Conservation (phyloP, 192 early-diverging fungal species). For the Dispira parvispora region DNA sequence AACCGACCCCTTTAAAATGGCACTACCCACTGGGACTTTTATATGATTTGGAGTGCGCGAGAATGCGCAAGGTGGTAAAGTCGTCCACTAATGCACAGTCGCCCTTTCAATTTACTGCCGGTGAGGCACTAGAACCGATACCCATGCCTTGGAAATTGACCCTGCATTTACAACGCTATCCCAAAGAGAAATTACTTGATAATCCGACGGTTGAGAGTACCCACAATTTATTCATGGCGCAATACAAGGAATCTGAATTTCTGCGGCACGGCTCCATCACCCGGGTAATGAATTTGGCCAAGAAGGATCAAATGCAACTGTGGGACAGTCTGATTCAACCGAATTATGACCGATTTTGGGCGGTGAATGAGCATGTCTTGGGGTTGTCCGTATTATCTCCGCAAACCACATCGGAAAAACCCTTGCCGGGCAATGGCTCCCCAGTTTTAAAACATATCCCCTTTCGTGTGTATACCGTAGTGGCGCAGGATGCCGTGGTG, state of each 20-base stretch:
- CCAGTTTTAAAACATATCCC: not conserved
- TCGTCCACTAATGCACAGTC: not conserved
- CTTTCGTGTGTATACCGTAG: not conserved
- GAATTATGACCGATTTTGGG: slow-evolving; percentile 8
- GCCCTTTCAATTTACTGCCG: not conserved
- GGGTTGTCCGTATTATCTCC: not conserved
- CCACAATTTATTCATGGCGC: slow-evolving; percentile 71
- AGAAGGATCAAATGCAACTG: slow-evolving; percentile 61
- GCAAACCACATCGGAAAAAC: no score
- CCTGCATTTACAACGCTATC: slow-evolving; percentile 60
- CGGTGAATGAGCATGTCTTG: not conserved
- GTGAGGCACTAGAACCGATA: slow-evolving; percentile 13
- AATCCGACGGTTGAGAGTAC: slow-evolving; percentile 33
- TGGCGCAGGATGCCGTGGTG: not conserved
- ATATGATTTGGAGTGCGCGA: slow-evolving; percentile 43
- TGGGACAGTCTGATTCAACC: slow-evolving; percentile 39
- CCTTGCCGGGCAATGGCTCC: not conserved
- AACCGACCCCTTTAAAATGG: slow-evolving; percentile 20
- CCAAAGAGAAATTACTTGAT: slow-evolving; percentile 43
- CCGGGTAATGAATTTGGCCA: slow-evolving; percentile 71
- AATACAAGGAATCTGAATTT: slow-evolving; percentile 82
- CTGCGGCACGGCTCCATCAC: slow-evolving; percentile 67
- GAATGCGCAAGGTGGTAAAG: slow-evolving; percentile 5
- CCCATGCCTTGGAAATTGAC: slow-evolving; percentile 60
- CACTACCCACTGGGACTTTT: slow-evolving; percentile 79